Percentiles rank a stretch among this genome's conserved stretches.
These are phyloP conservation scores for Telopea speciosissima DNA, from an alignment of 177 flowering plant species.

Conservation along the genomic window DNA sequence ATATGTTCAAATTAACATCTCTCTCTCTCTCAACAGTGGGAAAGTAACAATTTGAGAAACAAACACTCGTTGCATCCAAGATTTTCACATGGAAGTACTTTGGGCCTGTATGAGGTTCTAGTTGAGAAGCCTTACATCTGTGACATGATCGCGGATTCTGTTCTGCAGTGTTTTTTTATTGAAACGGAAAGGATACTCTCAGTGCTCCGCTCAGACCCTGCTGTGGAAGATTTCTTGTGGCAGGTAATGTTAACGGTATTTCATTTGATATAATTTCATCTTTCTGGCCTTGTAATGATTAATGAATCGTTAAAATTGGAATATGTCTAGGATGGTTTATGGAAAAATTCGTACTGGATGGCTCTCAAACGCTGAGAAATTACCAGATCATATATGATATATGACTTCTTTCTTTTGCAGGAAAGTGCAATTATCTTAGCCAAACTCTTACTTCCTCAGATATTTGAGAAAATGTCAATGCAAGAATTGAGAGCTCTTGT, in stretches of 20 bases:
- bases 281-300: background rate
- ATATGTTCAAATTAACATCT: background rate
- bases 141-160: slow-evolving; percentile 72
- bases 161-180: slow-evolving; percentile 68
- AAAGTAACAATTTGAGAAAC: slow-evolving; percentile 48
- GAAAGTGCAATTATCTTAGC: slow-evolving; percentile 69
- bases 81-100: slow-evolving; percentile 87
- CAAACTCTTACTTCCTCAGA: slow-evolving; percentile 77
- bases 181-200: slow-evolving; percentile 62
- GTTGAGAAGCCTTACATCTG: slow-evolving; percentile 68
- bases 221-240: slow-evolving; percentile 84
- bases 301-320: background rate
- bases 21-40: slow-evolving; percentile 47
- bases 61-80: slow-evolving; percentile 73
- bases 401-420: slow-evolving; percentile 28
- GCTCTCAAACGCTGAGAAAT: background rate
- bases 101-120: slow-evolving; percentile 86
- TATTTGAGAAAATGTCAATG: slow-evolving; percentile 75
- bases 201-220: slow-evolving; percentile 51
- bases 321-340: background rate
- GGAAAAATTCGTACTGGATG: background rate
- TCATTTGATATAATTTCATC: background rate
- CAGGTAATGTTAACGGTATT: slow-evolving; percentile 40
- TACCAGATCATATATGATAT: background rate
- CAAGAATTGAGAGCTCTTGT: slow-evolving; percentile 67